Evolutionary conservation across 1,284 basidiomycete genomes (phyloP).

Genomic region (Xerocomus nothofagi): DNA sequence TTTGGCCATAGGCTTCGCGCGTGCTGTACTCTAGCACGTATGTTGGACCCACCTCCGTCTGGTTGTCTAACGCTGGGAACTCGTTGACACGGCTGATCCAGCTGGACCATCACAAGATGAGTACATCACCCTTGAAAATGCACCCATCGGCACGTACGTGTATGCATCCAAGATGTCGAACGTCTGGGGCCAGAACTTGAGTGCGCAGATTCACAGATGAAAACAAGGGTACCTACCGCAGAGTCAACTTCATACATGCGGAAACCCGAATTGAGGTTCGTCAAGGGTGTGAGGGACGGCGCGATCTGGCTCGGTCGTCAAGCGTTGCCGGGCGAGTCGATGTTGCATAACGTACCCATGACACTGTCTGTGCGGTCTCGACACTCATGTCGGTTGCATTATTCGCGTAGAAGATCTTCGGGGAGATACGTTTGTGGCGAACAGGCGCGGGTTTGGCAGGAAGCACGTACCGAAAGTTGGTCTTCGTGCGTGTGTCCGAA

Average conservation of each 20-base stretch:
- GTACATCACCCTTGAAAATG: neutral
- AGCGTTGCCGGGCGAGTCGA: neutral
- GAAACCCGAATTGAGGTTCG: constrained; percentile 77
- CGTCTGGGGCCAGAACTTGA: constrained; percentile 27
- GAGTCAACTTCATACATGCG: constrained; percentile 79
- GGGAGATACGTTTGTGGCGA: neutral
- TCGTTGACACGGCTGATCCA: constrained; percentile 40
- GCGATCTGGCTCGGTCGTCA: constrained; percentile 43
- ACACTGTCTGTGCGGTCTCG: constrained; percentile 50
- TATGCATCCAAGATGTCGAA: constrained; percentile 44
- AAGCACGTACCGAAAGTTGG: constrained; percentile 52
- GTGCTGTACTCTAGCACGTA: constrained; percentile 46
- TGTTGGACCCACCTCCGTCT: constrained; percentile 40
- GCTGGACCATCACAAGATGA: constrained; percentile 20
- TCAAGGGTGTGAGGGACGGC: constrained; percentile 70
- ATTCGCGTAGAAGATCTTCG: constrained; percentile 44
- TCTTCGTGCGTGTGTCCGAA: constrained; percentile 84
- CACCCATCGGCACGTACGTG: constrained; percentile 31
- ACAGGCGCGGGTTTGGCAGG: too few species aligned
- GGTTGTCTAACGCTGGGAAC: constrained; percentile 34
- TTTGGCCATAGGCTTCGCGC: constrained; percentile 41
- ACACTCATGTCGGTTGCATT: constrained; percentile 49
- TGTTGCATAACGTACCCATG: constrained; percentile 45
- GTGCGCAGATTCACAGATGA: constrained; percentile 2
- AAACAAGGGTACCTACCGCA: constrained; percentile 40